Conservation (phyloP, 2,329 filamentous ascomycete genomes). For the Trichoderma afroharzianum region DNA sequence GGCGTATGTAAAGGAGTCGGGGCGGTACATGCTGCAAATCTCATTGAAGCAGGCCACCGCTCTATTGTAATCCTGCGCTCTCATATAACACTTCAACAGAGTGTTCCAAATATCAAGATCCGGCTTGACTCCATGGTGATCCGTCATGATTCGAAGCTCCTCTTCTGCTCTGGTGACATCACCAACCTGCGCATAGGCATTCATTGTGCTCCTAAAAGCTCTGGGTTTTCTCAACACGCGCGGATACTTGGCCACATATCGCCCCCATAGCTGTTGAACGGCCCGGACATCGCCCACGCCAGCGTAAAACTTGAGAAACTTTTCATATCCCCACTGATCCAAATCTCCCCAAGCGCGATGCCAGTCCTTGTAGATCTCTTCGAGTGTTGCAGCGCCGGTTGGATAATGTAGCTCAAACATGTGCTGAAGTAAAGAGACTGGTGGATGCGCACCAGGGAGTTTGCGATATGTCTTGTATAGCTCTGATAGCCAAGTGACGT, state of each 20-base stretch:
- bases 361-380: constrained; percentile 50
- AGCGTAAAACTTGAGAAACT: constrained; percentile 49
- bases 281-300: constrained; percentile 43
- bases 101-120: constrained; percentile 69
- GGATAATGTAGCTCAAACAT: constrained; percentile 44
- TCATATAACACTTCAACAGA: constrained; percentile 67
- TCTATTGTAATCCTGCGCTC: constrained; percentile 62
- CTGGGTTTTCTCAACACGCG: constrained; percentile 32
- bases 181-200: constrained; percentile 66
- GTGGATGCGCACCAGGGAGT: constrained; percentile 37
- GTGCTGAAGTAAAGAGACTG: constrained; percentile 38
- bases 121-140: constrained; percentile 53
- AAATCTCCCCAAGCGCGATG: constrained; percentile 38
- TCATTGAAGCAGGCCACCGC: constrained; percentile 62
- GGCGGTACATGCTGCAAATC: constrained; percentile 48
- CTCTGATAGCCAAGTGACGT: constrained; percentile 33
- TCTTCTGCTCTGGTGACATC: constrained; percentile 57
- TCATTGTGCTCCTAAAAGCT: constrained; percentile 58
- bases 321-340: constrained; percentile 44
- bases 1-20: constrained; percentile 64
- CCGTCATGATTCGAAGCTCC: constrained; percentile 60
- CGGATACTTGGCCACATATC: constrained; percentile 39
- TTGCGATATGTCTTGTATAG: constrained; percentile 47
- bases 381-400: constrained; percentile 39
- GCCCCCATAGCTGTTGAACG: constrained; percentile 44